Evolutionary conservation across 768 basidiomycete genomes (phyloP).

Genomic region (Russula earlei): DNA sequence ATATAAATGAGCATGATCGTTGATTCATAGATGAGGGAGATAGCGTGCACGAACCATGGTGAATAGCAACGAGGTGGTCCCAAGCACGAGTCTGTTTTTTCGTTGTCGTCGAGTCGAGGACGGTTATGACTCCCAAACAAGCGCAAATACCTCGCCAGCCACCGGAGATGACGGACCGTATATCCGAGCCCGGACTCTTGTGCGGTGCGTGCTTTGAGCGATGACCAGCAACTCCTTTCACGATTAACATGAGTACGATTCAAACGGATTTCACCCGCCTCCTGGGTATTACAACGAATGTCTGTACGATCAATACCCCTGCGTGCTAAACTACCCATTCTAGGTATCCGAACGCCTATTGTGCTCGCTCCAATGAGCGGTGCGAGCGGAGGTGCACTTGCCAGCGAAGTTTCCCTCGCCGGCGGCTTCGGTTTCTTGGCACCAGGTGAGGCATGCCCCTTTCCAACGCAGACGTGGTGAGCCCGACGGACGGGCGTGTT

Average conservation of each 20-base stretch:
- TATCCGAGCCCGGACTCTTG: not conserved
- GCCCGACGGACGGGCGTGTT: not conserved
- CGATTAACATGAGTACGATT: slow-evolving; percentile 23
- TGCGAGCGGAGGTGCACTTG: slow-evolving; percentile 45
- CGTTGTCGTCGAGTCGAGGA: not conserved
- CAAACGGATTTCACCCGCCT: slow-evolving; percentile 39
- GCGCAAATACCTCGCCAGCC: not conserved
- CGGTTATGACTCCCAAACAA: slow-evolving; percentile 4
- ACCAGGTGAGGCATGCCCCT: slow-evolving; percentile 36
- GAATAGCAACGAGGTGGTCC: slow-evolving; percentile 5
- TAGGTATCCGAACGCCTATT: slow-evolving; percentile 51
- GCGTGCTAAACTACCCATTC: not conserved
- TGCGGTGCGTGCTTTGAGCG: too few relatives aligned
- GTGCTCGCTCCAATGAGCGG: slow-evolving; percentile 64
- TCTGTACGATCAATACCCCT: not conserved
- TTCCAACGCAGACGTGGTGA: not conserved
- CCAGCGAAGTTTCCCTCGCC: slow-evolving; percentile 47
- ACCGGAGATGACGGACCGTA: not conserved
- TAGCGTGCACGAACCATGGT: slow-evolving; percentile 17
- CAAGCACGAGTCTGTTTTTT: slow-evolving; percentile 19
- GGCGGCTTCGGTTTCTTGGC: slow-evolving; percentile 73
- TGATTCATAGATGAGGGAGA: not conserved
- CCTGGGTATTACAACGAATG: slow-evolving; percentile 32
- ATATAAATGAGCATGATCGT: not conserved
- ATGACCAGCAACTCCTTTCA: not conserved